Evolutionary conservation across 495 filamentous ascomycete species (phyloP), one percentile per base, ranked within the genome.

Genomic region (Cetradonia linearis): DNA sequence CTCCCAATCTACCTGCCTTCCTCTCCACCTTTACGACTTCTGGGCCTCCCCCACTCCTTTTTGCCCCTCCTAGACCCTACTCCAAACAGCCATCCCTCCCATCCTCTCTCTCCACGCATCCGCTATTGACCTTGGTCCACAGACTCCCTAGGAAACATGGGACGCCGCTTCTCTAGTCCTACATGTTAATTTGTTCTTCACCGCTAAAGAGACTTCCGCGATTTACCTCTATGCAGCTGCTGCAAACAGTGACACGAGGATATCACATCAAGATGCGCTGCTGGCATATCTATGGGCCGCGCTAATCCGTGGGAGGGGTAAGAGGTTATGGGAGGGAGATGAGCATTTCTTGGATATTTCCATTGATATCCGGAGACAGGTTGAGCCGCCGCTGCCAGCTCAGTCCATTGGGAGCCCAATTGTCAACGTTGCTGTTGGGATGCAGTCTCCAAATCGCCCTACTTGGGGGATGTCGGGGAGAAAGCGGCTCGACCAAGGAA

Each of bases 261-360:
- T 47, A 23, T 49, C 56, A 18, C 56, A 58, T 34, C 42, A 34
- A 27, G 56, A 58, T 30, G 42, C 56, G 40, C 13, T 36, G 30
- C 56, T 48, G 0, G 56, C 42, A 3, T 16, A 28, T 18, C 28
- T 37, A 6, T 58, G 56, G 42, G 56, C 38, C 18, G 56, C 56
- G 3, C 33, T 58, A 5, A 49, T 58, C 0, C 28, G 30, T 16
- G 56, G 40, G 11, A 42, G 42, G 23, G 56, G 42, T 18, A n/a
- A 27, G 44, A 27, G 44, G 18, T 33, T 49, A 28, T 23, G 25
- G 3, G 56, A 33, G 10, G 56, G 56, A 18, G 40, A 18, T 31
- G 28, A 37, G 20, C 56, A 58, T 28, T 48, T 16, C 18, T 2
- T 58, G 5, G 56, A 27, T 34, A 13, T 49, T 23, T 36, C 37